A percentile compares a stretch with the other conserved stretches of the same genome.
phyloP scores from a whole-genome alignment of 108 stramenopile species.

The Fistulifera pelliculosa region DNA sequence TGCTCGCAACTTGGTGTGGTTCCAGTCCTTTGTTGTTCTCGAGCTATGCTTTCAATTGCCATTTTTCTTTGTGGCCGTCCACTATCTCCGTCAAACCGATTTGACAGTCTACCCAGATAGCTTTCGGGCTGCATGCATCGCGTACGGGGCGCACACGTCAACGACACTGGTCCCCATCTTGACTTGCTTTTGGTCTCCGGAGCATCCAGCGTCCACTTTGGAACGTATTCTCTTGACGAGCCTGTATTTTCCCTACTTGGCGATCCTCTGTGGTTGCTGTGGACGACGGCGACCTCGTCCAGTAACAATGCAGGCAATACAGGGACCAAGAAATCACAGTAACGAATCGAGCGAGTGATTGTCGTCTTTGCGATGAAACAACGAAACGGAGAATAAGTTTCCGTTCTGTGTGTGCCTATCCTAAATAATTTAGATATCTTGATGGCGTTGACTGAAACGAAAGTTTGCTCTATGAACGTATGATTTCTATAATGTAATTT shows the following conservation, averaged over 20 bases:
- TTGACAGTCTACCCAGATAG: constrained; percentile 6
- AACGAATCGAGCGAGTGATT: too few relatives aligned
- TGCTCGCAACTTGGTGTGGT: constrained; percentile 38
- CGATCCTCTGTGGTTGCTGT: constrained; percentile 59
- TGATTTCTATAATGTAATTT: too few relatives aligned
- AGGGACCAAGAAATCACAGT: too few relatives aligned
- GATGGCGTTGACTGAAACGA: too few relatives aligned
- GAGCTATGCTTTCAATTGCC: constrained; percentile 70
- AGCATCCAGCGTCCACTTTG: constrained; percentile 15
- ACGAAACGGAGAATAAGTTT: too few relatives aligned
- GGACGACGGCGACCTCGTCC: constrained; percentile 9
- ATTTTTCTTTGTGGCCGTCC: constrained; percentile 58
- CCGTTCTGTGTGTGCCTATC: too few relatives aligned
- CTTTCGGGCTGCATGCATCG: constrained; percentile 13
- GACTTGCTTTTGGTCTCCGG: constrained; percentile 13
- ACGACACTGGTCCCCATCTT: constrained; percentile 72
- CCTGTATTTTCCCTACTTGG: constrained; percentile 64
- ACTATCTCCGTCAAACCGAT: constrained; percentile 19
- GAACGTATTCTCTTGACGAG: constrained; percentile 37
- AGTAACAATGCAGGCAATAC: not conserved
- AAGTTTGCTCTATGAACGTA: too few relatives aligned
- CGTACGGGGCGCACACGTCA: constrained; percentile 26
- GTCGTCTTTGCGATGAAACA: too few relatives aligned
- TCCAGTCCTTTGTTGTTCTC: constrained; percentile 37
- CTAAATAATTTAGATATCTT: too few relatives aligned